Percentiles rank a stretch among this genome's conserved stretches.
phyloP scores from a whole-genome alignment of 257 asterid genomes.

The Solanum sejunctum region DNA sequence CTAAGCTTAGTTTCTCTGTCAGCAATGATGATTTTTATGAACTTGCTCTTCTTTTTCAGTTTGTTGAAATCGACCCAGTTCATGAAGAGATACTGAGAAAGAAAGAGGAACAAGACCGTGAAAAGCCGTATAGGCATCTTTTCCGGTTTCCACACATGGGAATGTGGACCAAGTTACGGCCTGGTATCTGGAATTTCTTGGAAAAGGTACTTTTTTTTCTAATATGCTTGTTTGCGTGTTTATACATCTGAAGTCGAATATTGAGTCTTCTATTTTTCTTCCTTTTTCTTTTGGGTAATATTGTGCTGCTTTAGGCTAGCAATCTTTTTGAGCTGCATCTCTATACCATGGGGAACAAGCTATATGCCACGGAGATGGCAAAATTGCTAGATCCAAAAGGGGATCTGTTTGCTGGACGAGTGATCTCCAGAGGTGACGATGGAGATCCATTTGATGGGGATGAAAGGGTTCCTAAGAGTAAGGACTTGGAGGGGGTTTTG shows the following conservation, averaged over 20 bases:
- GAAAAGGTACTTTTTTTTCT: slow-evolving; percentile 51
- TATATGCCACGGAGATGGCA: slow-evolving; percentile 98
- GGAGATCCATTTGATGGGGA: slow-evolving; percentile 75
- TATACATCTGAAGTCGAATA: not conserved
- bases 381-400: slow-evolving; percentile 97
- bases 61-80: slow-evolving; percentile 67
- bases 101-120: slow-evolving; percentile 93
- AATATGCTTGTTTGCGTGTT: not conserved
- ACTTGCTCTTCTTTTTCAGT: slow-evolving; percentile 37
- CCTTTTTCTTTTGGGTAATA: not conserved
- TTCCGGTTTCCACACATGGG: slow-evolving; percentile 94
- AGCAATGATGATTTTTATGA: not conserved
- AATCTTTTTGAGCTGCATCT: slow-evolving; percentile 82
- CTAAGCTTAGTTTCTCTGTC: not conserved
- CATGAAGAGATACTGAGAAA: slow-evolving; percentile 86
- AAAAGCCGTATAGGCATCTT: slow-evolving; percentile 68
- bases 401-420: slow-evolving; percentile 90
- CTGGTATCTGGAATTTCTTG: slow-evolving; percentile 97
- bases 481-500: slow-evolving; percentile 93
- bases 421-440: slow-evolving; percentile 86
- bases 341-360: slow-evolving; percentile 96
- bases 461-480: slow-evolving; percentile 74
- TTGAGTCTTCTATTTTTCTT: not conserved
- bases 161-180: slow-evolving; percentile 99
- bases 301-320: slow-evolving; percentile 52